phyloP scores from a whole-genome alignment of 2,329 filamentous ascomycete genomes.

The Botrytis elliptica region DNA sequence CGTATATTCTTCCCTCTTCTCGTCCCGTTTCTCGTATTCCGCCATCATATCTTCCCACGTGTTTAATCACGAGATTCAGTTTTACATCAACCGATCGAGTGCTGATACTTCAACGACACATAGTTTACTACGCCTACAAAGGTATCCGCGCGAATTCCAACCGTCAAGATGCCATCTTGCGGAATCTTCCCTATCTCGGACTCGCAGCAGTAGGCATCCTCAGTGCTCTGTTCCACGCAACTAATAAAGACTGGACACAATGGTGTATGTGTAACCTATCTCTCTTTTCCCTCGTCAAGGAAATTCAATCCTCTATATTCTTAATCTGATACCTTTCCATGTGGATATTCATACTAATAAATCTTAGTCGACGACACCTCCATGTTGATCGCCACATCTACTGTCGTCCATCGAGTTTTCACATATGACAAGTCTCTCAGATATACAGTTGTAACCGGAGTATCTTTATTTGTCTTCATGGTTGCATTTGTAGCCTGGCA shows the following conservation, averaged over 20 bases:
- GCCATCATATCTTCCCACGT: constrained; percentile 12
- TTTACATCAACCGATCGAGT: neutral
- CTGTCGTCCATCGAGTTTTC: constrained; percentile 51
- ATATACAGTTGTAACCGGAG: constrained; percentile 49
- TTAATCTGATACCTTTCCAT: neutral
- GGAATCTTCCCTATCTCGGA: constrained; percentile 44
- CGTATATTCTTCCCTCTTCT: constrained; percentile 39
- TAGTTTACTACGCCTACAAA: constrained; percentile 36
- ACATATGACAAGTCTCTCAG: constrained; percentile 44
- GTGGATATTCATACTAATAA: constrained; percentile 39
- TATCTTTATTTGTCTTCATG: constrained; percentile 44
- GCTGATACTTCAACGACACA: neutral
- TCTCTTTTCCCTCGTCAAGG: neutral
- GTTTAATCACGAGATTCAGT: constrained; percentile 1
- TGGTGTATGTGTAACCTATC: constrained; percentile 41
- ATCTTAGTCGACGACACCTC: constrained; percentile 53
- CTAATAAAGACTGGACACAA: constrained; percentile 47
- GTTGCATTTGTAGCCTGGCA: constrained; percentile 44
- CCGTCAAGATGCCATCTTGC: constrained; percentile 35
- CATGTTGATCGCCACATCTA: constrained; percentile 55
- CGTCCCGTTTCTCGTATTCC: neutral
- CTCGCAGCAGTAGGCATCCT: constrained; percentile 45
- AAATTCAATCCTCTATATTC: neutral
- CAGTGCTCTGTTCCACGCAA: constrained; percentile 45
- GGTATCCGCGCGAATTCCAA: constrained; percentile 36